Evolutionary conservation across 2,329 filamentous ascomycete genomes (phyloP), one percentile per base, ranked within the genome.

Genomic region (Colletotrichum sp.): DNA sequence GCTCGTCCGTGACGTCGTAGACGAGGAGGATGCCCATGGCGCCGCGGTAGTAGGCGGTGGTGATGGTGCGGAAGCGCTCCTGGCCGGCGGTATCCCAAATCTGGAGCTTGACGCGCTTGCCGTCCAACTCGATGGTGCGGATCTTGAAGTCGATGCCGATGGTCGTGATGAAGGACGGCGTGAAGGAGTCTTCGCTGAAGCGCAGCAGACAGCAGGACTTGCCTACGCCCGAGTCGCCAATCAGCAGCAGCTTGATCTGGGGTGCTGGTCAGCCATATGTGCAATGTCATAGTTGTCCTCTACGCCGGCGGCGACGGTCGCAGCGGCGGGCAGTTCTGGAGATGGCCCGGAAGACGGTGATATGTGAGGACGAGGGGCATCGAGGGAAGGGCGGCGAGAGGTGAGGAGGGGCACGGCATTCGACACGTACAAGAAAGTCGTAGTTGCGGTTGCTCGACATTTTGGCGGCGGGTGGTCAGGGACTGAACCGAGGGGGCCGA

Each of bases 131-230:
- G 88, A 99, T 99, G 79, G 97, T 99, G 80, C 97, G 93, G 85
- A 99, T 99, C 92, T 99, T 99, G 90, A 99, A 99, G 89, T 99
- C 97, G 89, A 99, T 99, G 81, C 97, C 97, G 87, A 99, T 99
- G 78, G 97, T 99, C 78, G 96, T 98, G 90, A 98, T 98, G 90
- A 98, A 98, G 81, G 95, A 98, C 59, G 96, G 96, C 69, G 96
- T 98, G 89, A 98, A 98, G 63, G 95, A 98, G 90, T 98, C 96
- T 88, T 98, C 96, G 87, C 95, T 98, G 90, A 98, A 98, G 81
- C 96, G 95, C 84, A 98, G 90, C 85, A 98, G 91, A 88, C 96
- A 98, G 93, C 96, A 98, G 80, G 96, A 98, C 89, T 98, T 98
- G 86, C 96, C 96, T 78, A 98, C 96, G 83, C 96, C 96, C 66